Base-by-base conservation (phyloP, 805 yeast genomes). In the Kluyveromyces wickerhamii region DNA sequence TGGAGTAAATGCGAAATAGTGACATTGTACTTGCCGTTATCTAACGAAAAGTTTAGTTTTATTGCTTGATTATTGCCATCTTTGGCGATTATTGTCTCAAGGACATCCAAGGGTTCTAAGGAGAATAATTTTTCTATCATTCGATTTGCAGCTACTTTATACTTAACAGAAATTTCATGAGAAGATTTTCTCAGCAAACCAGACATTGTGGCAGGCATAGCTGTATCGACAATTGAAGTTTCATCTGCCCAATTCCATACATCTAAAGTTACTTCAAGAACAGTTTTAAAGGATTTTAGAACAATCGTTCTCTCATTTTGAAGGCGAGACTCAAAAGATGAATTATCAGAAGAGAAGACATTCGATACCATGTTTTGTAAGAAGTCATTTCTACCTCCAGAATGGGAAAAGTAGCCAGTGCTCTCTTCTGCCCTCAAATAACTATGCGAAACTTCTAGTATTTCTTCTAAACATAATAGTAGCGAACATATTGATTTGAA, bases 1-100 rank as follows among this genome's bases (percentile, higher is more conserved):
- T 72, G 66, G 44, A 84, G 64, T 4, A 87, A 60, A 45, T 72
- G 69, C 0, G 94, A 88, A 10, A 86, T 61, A 0, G 94, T 81
- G 4, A 73, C 48, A 37, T 77, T 82, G 0, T 94, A 82, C 43
- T 83, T 73, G 6, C 94, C 81, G 1, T 92, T 89, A 58, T 88
- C 96, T 32, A 88, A 60, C 2, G 82, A 78, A 52, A 83, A 86
- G 9, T 75, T 62, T 5, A 70, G 47, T 6, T 54, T 44, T 17
- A 46, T 45, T 4, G 49, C 41, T 18, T 41, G 40, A 5, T 53
- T 46, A 12, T 47, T 45, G 4, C 41, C 42, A 14, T 56, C 57
- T 8, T 57, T 48, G 12, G 53, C 52, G 12, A 85, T 67, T 39
- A 88, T 55, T 6, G 77, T 68, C 47, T 83, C 94, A 37, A 86